Evolutionary conservation across 495 filamentous ascomycete genomes (phyloP), one percentile per base, ranked within the genome.

Genomic region (Daldinia vernicosa): DNA sequence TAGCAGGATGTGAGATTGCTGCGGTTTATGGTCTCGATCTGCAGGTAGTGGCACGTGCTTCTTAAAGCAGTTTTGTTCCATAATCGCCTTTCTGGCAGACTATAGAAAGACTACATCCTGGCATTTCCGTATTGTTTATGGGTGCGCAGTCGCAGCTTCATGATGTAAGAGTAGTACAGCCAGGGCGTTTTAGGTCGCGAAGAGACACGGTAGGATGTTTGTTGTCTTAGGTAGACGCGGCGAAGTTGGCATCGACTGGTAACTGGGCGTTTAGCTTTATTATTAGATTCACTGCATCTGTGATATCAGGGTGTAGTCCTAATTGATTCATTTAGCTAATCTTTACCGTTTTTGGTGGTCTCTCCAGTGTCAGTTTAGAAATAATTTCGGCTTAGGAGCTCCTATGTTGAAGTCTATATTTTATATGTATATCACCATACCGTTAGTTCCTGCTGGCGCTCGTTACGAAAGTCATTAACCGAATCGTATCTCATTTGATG

Each of bases 1-100:
- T 63, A 76, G 71, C 28, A 80, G 77, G 70, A 75, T 72, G 69
- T 67, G 33, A 22, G 40, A 19, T 9, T 17, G 12, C 57, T 24
- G 26, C 17, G 9, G 15, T 39, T 28, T 11, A 7, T 2, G 3
- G 3, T 26, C 19, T 51, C n/a, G 6, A 43, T 17, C n/a, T 1
- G n/a, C 19, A 24, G 43, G 43, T 1, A 47, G 8, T 47, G 22
- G 43, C 4, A 24, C 9, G 8, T 47, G 17, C 19, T 47, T 47
- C 9, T 47, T 47, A 1, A 47, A 9, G 43, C 43, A 4, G 19
- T 14, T 47, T 47, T 47, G 43, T 47, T 47, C 43, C 19, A 47
- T 47, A 47, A 24, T 47, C 9, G 9, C 43, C 43, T 22, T 5
- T 47, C 9, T 19, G 17, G 17, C 43, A 9, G 9, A 47, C 17